These are phyloP conservation scores for Brettanomyces nanus DNA, from an alignment of 805 yeast species.

Conservation along the genomic window DNA sequence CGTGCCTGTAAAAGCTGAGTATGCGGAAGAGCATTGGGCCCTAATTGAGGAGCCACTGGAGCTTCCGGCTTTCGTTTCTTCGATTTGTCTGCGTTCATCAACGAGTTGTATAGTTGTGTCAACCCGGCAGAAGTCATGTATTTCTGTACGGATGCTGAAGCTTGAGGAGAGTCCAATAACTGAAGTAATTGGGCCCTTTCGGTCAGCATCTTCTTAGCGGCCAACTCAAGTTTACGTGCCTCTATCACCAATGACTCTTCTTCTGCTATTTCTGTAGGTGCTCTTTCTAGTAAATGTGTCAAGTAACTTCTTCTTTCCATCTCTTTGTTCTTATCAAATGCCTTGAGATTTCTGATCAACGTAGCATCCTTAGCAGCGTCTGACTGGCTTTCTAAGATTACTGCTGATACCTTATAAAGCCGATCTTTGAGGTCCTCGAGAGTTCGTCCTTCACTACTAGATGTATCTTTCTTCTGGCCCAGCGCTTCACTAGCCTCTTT, in stretches of 20 bases:
- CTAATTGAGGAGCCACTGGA: slow-evolving; percentile 52
- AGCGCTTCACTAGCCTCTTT: not conserved
- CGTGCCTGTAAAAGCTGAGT: slow-evolving; percentile 23
- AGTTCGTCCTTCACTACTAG: slow-evolving; percentile 27
- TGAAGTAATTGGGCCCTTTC: slow-evolving; percentile 77
- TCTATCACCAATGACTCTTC: slow-evolving; percentile 92
- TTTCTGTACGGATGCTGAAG: slow-evolving; percentile 66
- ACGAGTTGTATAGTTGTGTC: slow-evolving; percentile 72
- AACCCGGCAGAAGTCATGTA: slow-evolving; percentile 82
- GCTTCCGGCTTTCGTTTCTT: slow-evolving; percentile 44
- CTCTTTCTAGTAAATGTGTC: slow-evolving; percentile 64
- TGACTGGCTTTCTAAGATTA: slow-evolving; percentile 33
- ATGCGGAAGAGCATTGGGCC: slow-evolving; percentile 47
- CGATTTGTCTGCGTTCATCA: slow-evolving; percentile 62
- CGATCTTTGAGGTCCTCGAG: slow-evolving; percentile 80
- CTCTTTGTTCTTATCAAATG: slow-evolving; percentile 66
- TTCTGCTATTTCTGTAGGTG: slow-evolving; percentile 96
- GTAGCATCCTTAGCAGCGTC: slow-evolving; percentile 34
- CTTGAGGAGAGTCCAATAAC: slow-evolving; percentile 80
- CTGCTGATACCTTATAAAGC: slow-evolving; percentile 61
- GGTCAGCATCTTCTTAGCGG: slow-evolving; percentile 78
- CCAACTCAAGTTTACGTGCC: slow-evolving; percentile 84
- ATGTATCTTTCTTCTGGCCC: not conserved
- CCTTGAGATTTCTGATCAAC: slow-evolving; percentile 50
- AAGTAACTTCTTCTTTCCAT: slow-evolving; percentile 73